Evolutionary conservation across 805 yeast species (phyloP).

Genomic region (Hanseniaspora occidentalis): DNA sequence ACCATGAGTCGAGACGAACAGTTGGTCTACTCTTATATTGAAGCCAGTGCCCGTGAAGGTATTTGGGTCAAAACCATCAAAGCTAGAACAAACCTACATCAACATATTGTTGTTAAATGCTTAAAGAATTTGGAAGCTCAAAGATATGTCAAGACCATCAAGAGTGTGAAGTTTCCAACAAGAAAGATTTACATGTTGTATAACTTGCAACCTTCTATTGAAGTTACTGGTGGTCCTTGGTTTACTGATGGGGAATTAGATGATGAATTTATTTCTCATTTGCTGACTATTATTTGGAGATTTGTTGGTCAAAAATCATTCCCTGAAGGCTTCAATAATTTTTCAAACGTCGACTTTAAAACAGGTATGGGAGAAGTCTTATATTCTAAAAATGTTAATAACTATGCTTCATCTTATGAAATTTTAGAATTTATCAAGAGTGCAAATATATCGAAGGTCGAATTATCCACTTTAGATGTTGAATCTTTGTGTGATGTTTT

Average conservation of each 20-base stretch:
- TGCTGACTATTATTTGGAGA: constrained; percentile 79
- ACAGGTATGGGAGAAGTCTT: constrained; percentile 12
- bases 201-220: constrained; percentile 84
- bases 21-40: constrained; percentile 81
- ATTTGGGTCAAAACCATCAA: constrained; percentile 91
- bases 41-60: constrained; percentile 88
- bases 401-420: constrained; percentile 58
- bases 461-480: constrained; percentile 60
- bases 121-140: constrained; percentile 70
- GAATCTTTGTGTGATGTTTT: constrained; percentile 79
- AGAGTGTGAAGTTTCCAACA: constrained; percentile 85
- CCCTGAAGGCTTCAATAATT: constrained; percentile 51
- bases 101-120: constrained; percentile 78
- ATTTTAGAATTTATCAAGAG: constrained; percentile 62
- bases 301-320: constrained; percentile 64
- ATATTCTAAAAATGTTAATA: constrained; percentile 46
- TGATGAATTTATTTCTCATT: constrained; percentile 78
- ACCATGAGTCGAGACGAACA: constrained; percentile 82
- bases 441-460: constrained; percentile 71
- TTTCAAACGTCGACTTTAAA: constrained; percentile 10
- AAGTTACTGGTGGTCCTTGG: constrained; percentile 99
- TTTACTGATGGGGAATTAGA: constrained; percentile 93
- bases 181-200: constrained; percentile 94
- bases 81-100: constrained; percentile 79
- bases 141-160: constrained; percentile 76